Percentiles rank a stretch among this genome's conserved stretches.
Evolutionary conservation across 768 basidiomycete genomes (phyloP).

Genomic region (Tulasnella sp.): DNA sequence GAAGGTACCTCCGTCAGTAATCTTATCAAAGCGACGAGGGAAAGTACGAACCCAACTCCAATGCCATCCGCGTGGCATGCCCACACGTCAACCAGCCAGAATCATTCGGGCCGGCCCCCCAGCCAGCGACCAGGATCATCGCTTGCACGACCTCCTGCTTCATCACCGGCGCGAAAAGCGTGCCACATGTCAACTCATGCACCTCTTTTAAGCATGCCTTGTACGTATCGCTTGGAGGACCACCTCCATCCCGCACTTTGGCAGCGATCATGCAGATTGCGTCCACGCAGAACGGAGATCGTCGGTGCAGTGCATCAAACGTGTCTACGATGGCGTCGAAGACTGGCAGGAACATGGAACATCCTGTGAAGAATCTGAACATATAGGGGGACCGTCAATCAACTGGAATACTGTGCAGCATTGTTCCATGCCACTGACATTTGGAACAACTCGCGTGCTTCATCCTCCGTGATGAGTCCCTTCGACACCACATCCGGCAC

Average conservation of each 20-base stretch:
- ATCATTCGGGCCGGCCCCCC: constrained; percentile 31
- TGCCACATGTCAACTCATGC: constrained; percentile 70
- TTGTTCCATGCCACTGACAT: constrained; percentile 42
- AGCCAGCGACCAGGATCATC: constrained; percentile 88
- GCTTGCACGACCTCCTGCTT: constrained; percentile 84
- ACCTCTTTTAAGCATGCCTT: constrained; percentile 71
- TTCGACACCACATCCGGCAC: constrained; percentile 62
- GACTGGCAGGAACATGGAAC: constrained; percentile 80
- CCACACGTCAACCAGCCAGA: constrained; percentile 33
- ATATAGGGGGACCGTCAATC: constrained; percentile 17
- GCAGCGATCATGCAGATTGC: constrained; percentile 91
- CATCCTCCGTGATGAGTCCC: constrained; percentile 64
- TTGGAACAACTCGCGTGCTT: constrained; percentile 76
- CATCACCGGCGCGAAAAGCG: constrained; percentile 76
- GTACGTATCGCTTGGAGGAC: constrained; percentile 63
- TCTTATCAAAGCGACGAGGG: background rate
- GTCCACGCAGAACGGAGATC: constrained; percentile 88
- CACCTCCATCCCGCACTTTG: constrained; percentile 81
- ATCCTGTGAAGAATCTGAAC: constrained; percentile 79
- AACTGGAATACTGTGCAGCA: background rate
- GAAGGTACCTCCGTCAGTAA: background rate
- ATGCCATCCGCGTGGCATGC: constrained; percentile 94
- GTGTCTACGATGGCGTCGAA: constrained; percentile 78
- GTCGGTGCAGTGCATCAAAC: constrained; percentile 71
- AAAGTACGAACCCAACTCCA: constrained; percentile 65